These are phyloP conservation scores for Ajuga chamaepitys DNA, from an alignment of 257 asterid species.

Conservation along the genomic window DNA sequence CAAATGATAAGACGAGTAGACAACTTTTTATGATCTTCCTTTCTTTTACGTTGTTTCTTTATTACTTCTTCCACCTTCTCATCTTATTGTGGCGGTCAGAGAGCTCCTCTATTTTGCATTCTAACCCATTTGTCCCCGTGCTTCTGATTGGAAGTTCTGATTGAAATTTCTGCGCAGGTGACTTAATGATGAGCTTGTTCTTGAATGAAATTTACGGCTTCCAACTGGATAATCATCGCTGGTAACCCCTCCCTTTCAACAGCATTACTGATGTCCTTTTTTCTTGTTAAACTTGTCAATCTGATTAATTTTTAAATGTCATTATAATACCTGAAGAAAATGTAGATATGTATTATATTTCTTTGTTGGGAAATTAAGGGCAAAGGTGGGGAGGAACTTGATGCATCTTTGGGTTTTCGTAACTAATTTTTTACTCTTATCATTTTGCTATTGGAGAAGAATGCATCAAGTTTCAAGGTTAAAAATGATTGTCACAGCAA, in stretches of 20 bases:
- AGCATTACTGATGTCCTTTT: background rate
- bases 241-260: slow-evolving; percentile 39
- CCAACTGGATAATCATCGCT: slow-evolving; percentile 88
- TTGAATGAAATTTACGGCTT: slow-evolving; percentile 94
- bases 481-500: background rate
- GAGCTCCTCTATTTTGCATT: background rate
- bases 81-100: slow-evolving; percentile 1
- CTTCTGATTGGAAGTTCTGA: slow-evolving; percentile 15
- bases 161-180: slow-evolving; percentile 46
- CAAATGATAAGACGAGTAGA: background rate
- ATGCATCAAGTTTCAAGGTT: background rate
- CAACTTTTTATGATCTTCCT: background rate
- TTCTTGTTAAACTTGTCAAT: background rate
- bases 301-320: background rate
- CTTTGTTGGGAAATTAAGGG: background rate
- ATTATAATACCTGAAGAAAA: background rate
- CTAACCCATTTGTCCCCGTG: background rate
- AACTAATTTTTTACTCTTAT: background rate
- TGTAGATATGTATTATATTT: background rate
- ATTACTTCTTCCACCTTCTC: background rate
- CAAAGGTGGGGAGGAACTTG: background rate
- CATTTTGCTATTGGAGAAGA: background rate
- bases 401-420: background rate
- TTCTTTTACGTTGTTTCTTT: background rate
- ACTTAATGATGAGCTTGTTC: slow-evolving; percentile 93